Conservation (phyloP, 441 rosid genomes). For the Corymbia calophylla region DNA sequence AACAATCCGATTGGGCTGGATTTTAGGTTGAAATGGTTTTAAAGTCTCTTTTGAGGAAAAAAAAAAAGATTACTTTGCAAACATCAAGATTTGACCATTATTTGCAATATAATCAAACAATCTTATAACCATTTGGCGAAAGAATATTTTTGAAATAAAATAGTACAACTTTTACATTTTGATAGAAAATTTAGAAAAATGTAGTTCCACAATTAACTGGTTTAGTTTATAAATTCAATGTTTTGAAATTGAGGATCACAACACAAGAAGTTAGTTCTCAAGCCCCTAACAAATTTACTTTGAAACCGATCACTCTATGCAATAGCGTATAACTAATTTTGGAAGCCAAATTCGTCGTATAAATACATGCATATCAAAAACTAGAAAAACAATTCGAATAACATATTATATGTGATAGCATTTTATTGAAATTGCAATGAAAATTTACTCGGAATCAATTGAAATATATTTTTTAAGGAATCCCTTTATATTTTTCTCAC, state of each 20-base stretch:
- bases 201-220: neutral
- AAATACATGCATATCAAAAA: neutral
- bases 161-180: neutral
- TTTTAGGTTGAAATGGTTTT: neutral
- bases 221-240: neutral
- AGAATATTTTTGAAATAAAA: neutral
- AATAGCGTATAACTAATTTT: accelerated
- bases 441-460: neutral
- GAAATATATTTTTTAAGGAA: neutral
- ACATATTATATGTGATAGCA: neutral
- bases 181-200: neutral
- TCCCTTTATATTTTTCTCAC: neutral
- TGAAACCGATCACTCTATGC: accelerated
- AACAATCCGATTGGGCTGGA: neutral
- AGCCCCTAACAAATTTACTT: neutral
- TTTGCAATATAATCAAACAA: neutral
- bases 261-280: neutral
- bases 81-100: neutral
- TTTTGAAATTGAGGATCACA: neutral
- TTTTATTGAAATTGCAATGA: accelerated
- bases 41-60: neutral
- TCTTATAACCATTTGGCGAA: neutral
- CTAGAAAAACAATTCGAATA: neutral
- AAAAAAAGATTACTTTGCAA: neutral
- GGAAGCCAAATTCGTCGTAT: neutral